Evolutionary conservation across 148 eudicot species (phyloP), one percentile per base, ranked within the genome.

Genomic region (Rhododendron griersonianum): DNA sequence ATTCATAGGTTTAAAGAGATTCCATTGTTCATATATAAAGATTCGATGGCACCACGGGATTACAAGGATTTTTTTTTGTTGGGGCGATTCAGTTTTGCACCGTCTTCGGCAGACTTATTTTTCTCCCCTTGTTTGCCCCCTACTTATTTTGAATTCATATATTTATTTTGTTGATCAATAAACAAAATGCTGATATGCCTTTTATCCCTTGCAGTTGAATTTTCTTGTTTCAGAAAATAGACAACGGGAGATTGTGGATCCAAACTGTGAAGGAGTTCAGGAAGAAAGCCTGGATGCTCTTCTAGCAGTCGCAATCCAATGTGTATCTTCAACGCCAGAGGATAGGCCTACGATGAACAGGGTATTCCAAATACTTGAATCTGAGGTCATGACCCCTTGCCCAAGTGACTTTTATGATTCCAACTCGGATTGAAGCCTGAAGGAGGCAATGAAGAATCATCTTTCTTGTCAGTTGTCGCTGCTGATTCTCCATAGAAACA

Each of bases 291-390:
- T 97, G n/a, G 98, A 97, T 67, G 95, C 96, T 50, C 78, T 97
- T 55, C 91, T 97, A 41, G 92, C 96, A 45, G 85, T 95, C 16
- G 98, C 99, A 11, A 91, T 90, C 86, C 98, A 94, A 74, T 97
- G 99, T 55, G 94, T 96, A 71, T 94, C 98, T 79, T 93, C 99
- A 63, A 83, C 87, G 79, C 98, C 99, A 69, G 99, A 97, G 86
- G 99, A 97, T 57, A 93, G 99, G 53, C 99, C 99, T 77, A 95
- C 99, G 44, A 97, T 95, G 98, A 98, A 97, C 90, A 87, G 98
- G 89, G 99, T 97, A 18, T 93, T 94, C 82, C 98, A 97, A 89
- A 87, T 91, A 78, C 93, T 97, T 50, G 99, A 97, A 90, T 94
- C 98, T 53, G 99, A 97, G 88, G 98, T 97, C 86, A 97, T 92